Evolutionary conservation across 164 flowering plant genomes (phyloP).

Genomic region (Euptelea pleiosperma): DNA sequence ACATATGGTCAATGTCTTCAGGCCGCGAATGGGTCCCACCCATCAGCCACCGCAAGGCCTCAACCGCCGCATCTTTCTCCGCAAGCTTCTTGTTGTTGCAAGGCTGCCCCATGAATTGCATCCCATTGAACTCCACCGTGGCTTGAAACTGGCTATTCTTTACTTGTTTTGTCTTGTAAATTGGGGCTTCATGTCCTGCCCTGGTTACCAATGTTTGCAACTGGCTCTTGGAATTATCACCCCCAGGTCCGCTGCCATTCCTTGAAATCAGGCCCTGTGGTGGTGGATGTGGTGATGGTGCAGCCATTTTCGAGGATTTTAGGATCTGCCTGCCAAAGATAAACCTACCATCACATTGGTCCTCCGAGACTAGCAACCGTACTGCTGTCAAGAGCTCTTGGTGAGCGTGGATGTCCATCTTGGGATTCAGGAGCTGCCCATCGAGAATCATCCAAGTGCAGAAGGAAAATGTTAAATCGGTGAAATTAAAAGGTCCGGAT

Average conservation of each 20-base stretch:
- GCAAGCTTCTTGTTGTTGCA: conserved; percentile 81
- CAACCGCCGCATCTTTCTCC: conserved; percentile 89
- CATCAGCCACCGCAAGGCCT: conserved; percentile 69
- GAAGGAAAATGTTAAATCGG: neutral
- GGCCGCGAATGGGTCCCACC: conserved; percentile 40
- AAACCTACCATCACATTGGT: conserved; percentile 71
- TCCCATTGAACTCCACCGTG: conserved; percentile 71
- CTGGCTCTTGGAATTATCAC: conserved; percentile 86
- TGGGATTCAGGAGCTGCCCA: conserved; percentile 65
- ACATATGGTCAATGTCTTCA: conserved; percentile 53
- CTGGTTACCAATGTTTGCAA: conserved; percentile 77
- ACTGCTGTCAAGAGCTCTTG: conserved; percentile 74
- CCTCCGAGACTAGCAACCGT: conserved; percentile 63
- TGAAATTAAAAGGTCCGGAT: neutral
- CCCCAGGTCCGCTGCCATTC: conserved; percentile 67
- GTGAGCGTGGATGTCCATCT: conserved; percentile 40
- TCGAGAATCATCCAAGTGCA: neutral
- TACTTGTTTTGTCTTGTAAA: conserved; percentile 58
- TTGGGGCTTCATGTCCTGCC: conserved; percentile 67
- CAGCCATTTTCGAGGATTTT: conserved; percentile 23
- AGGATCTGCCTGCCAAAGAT: conserved; percentile 50
- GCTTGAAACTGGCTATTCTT: conserved; percentile 59
- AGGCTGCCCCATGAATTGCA: conserved; percentile 71
- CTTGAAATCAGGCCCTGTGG: conserved; percentile 30
- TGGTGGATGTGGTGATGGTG: conserved; percentile 12